These are phyloP conservation scores for Wickerhamiella lipophila DNA, from an alignment of 805 yeast genomes.

Conservation along the genomic window DNA sequence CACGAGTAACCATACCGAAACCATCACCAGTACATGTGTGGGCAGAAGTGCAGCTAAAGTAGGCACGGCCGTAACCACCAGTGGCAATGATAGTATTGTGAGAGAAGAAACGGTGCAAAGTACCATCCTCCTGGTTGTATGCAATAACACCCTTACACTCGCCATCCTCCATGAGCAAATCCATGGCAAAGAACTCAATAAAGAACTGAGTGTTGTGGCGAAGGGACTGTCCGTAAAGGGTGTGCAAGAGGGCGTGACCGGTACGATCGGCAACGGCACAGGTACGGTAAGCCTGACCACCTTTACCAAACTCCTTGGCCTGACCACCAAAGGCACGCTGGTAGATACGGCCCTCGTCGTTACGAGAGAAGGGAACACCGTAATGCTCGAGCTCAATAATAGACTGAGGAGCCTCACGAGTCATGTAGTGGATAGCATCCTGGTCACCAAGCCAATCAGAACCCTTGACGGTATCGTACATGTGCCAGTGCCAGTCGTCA, in stretches of 20 bases:
- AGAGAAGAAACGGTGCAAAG: conserved; percentile 93
- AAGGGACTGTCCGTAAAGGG: conserved; percentile 90
- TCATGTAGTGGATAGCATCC: conserved; percentile 98
- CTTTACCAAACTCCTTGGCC: conserved; percentile 87
- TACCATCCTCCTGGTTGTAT: conserved; percentile 97
- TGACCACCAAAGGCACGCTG: conserved; percentile 99
- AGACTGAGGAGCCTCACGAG: conserved; percentile 92
- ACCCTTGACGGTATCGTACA: conserved; percentile 98
- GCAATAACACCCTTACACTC: conserved; percentile 95
- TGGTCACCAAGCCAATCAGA: conserved; percentile 99
- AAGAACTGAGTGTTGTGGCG: conserved; percentile 96
- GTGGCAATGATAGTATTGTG: conserved; percentile 95
- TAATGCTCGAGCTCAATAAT: conserved; percentile 94
- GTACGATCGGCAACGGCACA: conserved; percentile 99
- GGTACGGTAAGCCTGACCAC: conserved; percentile 98
- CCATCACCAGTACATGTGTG: conserved; percentile 99
- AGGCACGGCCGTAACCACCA: conserved; percentile 98
- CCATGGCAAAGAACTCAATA: conserved; percentile 94
- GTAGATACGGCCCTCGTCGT: conserved; percentile 89
- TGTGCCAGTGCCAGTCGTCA: conserved; percentile 99
- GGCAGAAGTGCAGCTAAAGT: conserved; percentile 97
- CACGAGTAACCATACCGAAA: conserved; percentile 94
- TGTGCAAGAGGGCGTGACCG: conserved; percentile 92
- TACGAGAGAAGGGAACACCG: conserved; percentile 97
- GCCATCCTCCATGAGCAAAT: conserved; percentile 86